A percentile compares a stretch with the other conserved stretches of the same genome.
Conservation (phyloP, 75 land plant species). For the Sequoiadendron giganteum region DNA sequence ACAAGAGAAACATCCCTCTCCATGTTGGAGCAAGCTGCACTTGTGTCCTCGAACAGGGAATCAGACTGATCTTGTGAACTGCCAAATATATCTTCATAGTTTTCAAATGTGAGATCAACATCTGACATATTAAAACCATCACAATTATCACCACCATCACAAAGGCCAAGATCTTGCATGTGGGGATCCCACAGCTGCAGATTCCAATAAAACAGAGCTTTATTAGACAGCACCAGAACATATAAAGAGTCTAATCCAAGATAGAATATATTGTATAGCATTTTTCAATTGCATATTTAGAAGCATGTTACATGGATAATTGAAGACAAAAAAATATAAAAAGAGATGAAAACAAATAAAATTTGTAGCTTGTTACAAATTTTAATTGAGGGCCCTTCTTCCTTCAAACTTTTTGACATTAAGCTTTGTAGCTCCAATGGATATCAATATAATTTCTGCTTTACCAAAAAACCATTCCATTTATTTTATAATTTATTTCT, state of each 20-base stretch:
- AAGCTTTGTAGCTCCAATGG: not conserved
- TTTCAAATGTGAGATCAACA: slow-evolving; percentile 58
- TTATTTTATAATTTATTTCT: no score
- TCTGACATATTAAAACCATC: slow-evolving; percentile 53
- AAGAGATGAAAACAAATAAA: not conserved
- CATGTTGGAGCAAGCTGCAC: slow-evolving; percentile 22
- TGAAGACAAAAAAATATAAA: not conserved
- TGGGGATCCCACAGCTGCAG: slow-evolving; percentile 24
- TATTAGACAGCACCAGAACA: not conserved
- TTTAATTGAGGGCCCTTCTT: not conserved
- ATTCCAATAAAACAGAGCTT: not conserved
- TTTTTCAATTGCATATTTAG: not conserved
- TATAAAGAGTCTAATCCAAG: not conserved
- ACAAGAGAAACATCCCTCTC: slow-evolving; percentile 26
- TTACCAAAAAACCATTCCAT: no score
- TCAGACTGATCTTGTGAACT: slow-evolving; percentile 23
- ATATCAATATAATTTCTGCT: not conserved
- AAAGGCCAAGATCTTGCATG: slow-evolving; percentile 38
- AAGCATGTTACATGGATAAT: slow-evolving; percentile 1
- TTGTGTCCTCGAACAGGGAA: slow-evolving; percentile 28
- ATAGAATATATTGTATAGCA: not conserved
- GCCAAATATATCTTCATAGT: slow-evolving; percentile 61
- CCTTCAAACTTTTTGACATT: not conserved
- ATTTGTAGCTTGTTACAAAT: not conserved
- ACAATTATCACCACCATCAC: slow-evolving; percentile 37